Conservation (phyloP, 495 filamentous ascomycete genomes). For the Talaromyces trachyspermus region DNA sequence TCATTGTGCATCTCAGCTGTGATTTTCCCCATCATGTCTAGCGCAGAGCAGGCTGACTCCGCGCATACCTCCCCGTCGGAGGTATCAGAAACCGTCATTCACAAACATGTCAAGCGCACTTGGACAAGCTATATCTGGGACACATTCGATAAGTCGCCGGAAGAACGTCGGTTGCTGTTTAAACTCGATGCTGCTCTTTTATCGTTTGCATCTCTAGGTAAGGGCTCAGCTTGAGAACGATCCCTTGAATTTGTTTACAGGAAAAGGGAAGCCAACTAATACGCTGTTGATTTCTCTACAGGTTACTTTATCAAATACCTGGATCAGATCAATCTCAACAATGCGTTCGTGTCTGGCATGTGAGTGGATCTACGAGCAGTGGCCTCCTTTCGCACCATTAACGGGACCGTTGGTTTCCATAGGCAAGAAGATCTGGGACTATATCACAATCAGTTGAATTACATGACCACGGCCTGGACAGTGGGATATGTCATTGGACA, state of each 20-base stretch:
- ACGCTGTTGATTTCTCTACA: slow-evolving; percentile 7
- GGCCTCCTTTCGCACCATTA: neutral
- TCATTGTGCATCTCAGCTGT: no score
- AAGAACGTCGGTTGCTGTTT: slow-evolving; percentile 52
- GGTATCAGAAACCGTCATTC: slow-evolving; percentile 11
- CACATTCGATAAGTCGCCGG: slow-evolving; percentile 52
- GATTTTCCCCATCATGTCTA: no score
- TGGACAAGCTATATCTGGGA: slow-evolving; percentile 51
- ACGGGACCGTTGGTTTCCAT: neutral
- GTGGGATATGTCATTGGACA: slow-evolving; percentile 58
- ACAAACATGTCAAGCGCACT: slow-evolving; percentile 22
- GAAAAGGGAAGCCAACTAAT: neutral
- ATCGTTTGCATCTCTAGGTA: slow-evolving; percentile 45
- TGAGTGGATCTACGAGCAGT: slow-evolving; percentile 13
- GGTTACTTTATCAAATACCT: slow-evolving; percentile 54
- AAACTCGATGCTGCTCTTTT: slow-evolving; percentile 52
- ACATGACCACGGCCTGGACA: slow-evolving; percentile 50
- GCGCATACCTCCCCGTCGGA: slow-evolving; percentile 8
- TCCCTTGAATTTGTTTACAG: neutral
- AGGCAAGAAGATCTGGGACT: slow-evolving; percentile 58
- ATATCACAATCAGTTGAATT: slow-evolving; percentile 45
- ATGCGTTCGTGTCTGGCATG: slow-evolving; percentile 45
- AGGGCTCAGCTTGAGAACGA: no score
- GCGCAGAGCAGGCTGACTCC: no score
- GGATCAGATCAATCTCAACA: slow-evolving; percentile 52